Evolutionary conservation across 176 grass and related monocot genomes (phyloP).

Genomic region (Ensete ventricosum): DNA sequence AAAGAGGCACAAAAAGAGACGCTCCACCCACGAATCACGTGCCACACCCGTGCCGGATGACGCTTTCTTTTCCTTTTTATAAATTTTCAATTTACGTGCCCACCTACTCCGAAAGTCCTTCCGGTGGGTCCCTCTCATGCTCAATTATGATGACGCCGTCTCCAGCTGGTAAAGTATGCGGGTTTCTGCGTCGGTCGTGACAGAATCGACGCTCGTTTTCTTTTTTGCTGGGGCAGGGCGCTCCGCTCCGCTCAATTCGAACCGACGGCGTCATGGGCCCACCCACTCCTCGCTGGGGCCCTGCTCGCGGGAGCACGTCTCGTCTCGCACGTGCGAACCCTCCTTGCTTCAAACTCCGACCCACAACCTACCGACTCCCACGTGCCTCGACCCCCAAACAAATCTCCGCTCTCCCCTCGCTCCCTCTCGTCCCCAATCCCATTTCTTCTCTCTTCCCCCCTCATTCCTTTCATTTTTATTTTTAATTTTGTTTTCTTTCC

Average conservation of each 20-base stretch:
- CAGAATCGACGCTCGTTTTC: neutral
- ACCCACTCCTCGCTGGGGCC: neutral
- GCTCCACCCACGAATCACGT: neutral
- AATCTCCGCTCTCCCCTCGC: conserved; percentile 9
- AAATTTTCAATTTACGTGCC: neutral
- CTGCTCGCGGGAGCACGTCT: neutral
- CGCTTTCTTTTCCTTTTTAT: neutral
- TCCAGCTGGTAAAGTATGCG: neutral
- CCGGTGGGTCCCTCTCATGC: neutral
- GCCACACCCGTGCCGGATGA: neutral
- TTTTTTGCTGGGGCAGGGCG: neutral
- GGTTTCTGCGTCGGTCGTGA: too few species aligned
- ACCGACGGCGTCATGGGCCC: neutral
- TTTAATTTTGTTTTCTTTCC: neutral
- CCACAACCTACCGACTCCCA: conserved; percentile 7
- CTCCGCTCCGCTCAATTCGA: conserved; percentile 6
- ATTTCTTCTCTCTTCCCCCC: neutral
- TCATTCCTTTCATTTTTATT: neutral
- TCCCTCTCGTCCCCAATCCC: neutral
- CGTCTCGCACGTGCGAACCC: neutral
- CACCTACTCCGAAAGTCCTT: neutral
- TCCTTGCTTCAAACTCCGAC: neutral
- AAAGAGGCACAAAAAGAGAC: neutral
- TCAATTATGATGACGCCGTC: neutral
- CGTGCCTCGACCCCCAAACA: conserved; percentile 5